Conservation (phyloP, 1,139 yeast species). For the Nakaseomyces uthaithaninus region DNA sequence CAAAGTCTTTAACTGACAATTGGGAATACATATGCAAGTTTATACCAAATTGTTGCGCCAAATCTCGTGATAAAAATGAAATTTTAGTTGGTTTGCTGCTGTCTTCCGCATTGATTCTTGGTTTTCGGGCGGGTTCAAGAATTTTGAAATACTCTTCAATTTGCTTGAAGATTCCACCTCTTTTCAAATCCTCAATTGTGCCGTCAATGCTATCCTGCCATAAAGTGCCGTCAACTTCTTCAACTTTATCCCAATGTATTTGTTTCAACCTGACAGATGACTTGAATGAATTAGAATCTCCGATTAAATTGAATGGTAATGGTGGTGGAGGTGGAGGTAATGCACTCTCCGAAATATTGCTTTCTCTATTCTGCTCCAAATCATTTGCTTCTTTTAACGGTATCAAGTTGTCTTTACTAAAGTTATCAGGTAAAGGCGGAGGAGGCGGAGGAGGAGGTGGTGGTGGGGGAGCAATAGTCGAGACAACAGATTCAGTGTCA, state of each 20-base stretch:
- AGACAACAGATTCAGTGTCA: not conserved
- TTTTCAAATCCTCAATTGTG: constrained; percentile 43
- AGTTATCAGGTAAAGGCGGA: constrained; percentile 23
- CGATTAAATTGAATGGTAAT: constrained; percentile 27
- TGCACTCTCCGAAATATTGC: not conserved
- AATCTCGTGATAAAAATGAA: constrained; percentile 64
- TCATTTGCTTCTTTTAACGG: not conserved
- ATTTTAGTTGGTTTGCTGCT: constrained; percentile 35
- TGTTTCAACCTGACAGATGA: constrained; percentile 58
- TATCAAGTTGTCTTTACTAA: not conserved
- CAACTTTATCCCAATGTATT: constrained; percentile 90
- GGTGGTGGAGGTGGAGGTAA: constrained; percentile 23
- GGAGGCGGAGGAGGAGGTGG: constrained; percentile 22
- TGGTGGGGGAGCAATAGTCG: constrained; percentile 12
- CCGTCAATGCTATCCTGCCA: constrained; percentile 57
- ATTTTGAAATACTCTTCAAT: constrained; percentile 63
- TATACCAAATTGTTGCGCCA: constrained; percentile 88
- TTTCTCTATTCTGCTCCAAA: not conserved
- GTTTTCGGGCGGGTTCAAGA: constrained; percentile 42
- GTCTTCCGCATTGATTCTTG: constrained; percentile 31
- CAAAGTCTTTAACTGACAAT: constrained; percentile 53
- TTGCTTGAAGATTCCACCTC: constrained; percentile 65
- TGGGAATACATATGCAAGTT: constrained; percentile 74
- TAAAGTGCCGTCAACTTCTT: constrained; percentile 61
- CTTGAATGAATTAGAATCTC: constrained; percentile 10